These are phyloP conservation scores for Coemansia sp. DNA, from an alignment of 192 early-diverging fungal species.

Conservation along the genomic window DNA sequence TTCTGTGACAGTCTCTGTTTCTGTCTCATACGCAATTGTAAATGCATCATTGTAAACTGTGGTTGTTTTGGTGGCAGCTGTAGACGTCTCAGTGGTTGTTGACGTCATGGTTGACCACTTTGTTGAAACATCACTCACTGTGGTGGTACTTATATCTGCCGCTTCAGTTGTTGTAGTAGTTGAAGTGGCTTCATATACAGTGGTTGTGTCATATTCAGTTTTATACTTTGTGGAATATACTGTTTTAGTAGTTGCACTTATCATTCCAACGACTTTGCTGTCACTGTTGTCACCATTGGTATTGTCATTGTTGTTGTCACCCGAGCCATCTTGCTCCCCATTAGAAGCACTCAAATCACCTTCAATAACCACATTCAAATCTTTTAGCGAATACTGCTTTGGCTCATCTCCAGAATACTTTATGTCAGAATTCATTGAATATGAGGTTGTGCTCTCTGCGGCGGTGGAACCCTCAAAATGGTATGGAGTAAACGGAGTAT, in stretches of 20 bases:
- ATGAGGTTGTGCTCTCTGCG: not conserved
- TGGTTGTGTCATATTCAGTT: constrained; percentile 2
- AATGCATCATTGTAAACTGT: not conserved
- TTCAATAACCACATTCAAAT: not conserved
- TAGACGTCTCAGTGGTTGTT: not conserved
- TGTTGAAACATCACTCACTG: not conserved
- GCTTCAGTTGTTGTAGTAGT: constrained; percentile 1
- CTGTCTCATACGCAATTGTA: not conserved
- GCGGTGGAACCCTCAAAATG: not conserved
- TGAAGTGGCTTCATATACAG: not conserved
- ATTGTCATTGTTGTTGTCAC: not conserved
- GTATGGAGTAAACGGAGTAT: not conserved
- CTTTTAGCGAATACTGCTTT: not conserved
- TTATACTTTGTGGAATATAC: constrained; percentile 3
- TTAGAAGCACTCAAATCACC: not conserved
- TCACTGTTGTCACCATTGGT: no score
- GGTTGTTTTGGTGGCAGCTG: not conserved
- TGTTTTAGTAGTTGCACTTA: not conserved
- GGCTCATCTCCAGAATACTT: constrained; percentile 5
- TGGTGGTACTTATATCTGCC: no score
- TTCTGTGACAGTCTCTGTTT: constrained; percentile 5
- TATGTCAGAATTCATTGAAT: not conserved
- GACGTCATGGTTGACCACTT: not conserved
- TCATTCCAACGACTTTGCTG: no score
- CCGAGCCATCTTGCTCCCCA: not conserved